Percentiles rank a stretch among this genome's conserved stretches.
Evolutionary conservation across 352 stramenopile genomes (phyloP).

Genomic region (Pythium myriotylum): DNA sequence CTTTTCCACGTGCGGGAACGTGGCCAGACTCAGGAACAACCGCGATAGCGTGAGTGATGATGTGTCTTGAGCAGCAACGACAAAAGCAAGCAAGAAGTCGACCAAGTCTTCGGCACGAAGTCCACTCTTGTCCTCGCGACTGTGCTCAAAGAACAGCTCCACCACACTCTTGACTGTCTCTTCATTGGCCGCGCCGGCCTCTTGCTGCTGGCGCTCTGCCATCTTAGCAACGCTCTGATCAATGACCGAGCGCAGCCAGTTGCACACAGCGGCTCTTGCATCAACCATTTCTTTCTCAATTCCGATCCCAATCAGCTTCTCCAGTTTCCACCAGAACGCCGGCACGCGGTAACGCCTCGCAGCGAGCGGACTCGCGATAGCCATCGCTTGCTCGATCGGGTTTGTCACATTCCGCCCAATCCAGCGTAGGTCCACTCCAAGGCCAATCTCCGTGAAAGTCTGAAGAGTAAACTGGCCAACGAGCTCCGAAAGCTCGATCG

Average conservation of each 20-base stretch:
- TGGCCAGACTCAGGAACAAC: conserved; percentile 69
- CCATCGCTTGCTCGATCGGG: conserved; percentile 48
- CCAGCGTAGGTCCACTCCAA: conserved; percentile 49
- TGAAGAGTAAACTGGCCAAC: conserved; percentile 54
- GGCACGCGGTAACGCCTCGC: conserved; percentile 48
- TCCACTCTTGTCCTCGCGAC: conserved; percentile 16
- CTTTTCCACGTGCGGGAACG: conserved; percentile 46
- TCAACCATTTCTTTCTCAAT: conserved; percentile 38
- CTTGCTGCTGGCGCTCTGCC: conserved; percentile 2
- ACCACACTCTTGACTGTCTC: conserved; percentile 19
- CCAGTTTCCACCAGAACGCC: conserved; percentile 57
- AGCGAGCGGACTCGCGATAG: conserved; percentile 28
- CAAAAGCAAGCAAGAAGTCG: conserved; percentile 68
- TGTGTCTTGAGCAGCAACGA: conserved; percentile 77
- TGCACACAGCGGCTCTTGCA: conserved; percentile 31
- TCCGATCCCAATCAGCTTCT: conserved; percentile 44
- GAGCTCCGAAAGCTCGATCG: conserved; percentile 31
- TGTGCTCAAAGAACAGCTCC: conserved; percentile 23
- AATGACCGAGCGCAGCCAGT: conserved; percentile 46
- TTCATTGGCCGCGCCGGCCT: neutral
- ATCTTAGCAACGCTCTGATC: conserved; percentile 29
- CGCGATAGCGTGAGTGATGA: conserved; percentile 70
- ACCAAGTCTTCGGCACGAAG: conserved; percentile 55
- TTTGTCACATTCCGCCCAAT: conserved; percentile 36
- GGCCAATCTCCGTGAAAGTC: conserved; percentile 53